Evolutionary conservation across 2,329 filamentous ascomycete species (phyloP), one percentile per base, ranked within the genome.

Genomic region (Amesomyces nigricolor): DNA sequence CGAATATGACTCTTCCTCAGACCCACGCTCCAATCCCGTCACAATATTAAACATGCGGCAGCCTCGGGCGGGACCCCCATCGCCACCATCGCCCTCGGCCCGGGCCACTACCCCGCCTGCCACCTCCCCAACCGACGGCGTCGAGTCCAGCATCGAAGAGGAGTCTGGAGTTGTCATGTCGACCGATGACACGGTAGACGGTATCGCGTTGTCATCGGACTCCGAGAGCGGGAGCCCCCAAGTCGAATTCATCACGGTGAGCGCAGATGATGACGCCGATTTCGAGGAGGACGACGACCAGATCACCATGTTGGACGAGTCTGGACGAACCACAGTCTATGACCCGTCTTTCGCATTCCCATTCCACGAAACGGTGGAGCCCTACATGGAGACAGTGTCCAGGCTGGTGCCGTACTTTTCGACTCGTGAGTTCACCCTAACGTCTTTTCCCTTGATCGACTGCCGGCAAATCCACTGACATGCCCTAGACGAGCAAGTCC

Each of bases 31-130:
- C 3, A 84, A 78, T 67, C 77, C 73, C 64, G 78, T 85, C 48
- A 85, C 82, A 9, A 77, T 85, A 26, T 26, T 26, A 52, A 85
- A 84, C 63, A 70, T 85, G 47, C 78, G 81, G 56, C 72, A 71
- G 14, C 66, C 67, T 43, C 68, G 72, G 47, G 67, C 69, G 14
- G 71, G 71, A 29, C 68, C 73, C 16, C 74, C 75, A 19, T 75
- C 73, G 3, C 72, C 78, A 3, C 60, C 70, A 11, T 78, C 78
- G 7, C 73, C 73, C 29, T 66, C 66, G 43, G 56, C 40, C 40
- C 44, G 44, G 29, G 47, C 22, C 67, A 67, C 46, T 63, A 61
- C 43, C 60, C 61, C 42, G 40, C 44, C 58, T 26, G 43, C 40
- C 29, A 51, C 57, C 16, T 47, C 57, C 30, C 44, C 56, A 13